Conservation (phyloP, 1,284 basidiomycete genomes). For the Lignosus rhinocerotis region DNA sequence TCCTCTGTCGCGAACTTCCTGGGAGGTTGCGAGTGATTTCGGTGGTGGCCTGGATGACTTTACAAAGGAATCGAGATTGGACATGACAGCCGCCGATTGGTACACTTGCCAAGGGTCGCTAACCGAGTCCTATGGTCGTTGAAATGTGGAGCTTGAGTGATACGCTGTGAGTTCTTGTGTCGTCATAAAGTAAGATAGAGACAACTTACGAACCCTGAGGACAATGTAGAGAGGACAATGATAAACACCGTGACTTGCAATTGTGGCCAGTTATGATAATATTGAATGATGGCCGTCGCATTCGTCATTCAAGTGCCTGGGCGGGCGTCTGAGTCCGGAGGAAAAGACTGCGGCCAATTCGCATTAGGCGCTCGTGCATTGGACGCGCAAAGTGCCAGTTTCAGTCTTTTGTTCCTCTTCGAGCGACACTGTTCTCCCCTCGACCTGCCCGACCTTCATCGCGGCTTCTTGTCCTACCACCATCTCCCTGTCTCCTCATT, state of each 20-base stretch:
- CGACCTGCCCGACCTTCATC: conserved; percentile 5
- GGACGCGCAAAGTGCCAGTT: too few relatives aligned
- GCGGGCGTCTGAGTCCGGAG: too few relatives aligned
- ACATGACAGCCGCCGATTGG: conserved; percentile 17
- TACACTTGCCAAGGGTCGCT: neutral
- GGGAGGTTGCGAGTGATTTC: conserved; percentile 57
- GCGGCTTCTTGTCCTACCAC: neutral
- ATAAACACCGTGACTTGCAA: too few relatives aligned
- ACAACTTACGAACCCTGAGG: neutral
- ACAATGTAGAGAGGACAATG: too few relatives aligned
- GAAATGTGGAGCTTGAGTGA: neutral
- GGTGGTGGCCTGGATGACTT: conserved; percentile 47
- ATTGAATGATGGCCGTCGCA: too few relatives aligned
- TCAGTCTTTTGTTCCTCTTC: conserved; percentile 18
- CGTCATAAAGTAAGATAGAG: neutral
- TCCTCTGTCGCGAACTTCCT: conserved; percentile 70
- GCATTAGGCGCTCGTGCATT: neutral
- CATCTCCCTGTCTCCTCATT: neutral
- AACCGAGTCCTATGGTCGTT: too few relatives aligned
- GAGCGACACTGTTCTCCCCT: conserved; percentile 14
- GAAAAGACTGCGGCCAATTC: neutral
- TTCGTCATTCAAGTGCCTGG: too few relatives aligned
- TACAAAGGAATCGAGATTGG: conserved; percentile 57
- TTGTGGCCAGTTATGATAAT: too few relatives aligned
- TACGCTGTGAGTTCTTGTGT: neutral